Base-by-base conservation (phyloP, 2,329 filamentous ascomycete genomes). In the Zymoseptoria brevis region DNA sequence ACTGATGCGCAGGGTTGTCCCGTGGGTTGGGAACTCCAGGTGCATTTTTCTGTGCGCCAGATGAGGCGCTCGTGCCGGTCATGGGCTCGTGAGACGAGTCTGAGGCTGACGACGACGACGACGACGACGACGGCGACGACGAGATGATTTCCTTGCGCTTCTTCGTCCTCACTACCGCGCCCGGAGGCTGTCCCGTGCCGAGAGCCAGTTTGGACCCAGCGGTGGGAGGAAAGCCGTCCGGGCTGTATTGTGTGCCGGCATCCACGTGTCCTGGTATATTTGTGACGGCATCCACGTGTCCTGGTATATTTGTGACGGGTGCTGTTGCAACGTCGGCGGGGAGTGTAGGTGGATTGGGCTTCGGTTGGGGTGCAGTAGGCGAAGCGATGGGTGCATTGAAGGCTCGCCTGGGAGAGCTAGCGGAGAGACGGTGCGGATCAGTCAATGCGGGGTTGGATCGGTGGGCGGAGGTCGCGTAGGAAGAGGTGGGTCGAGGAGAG, bases 181-280 rank as follows among this genome's bases (percentile, higher is more conserved):
- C 61, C 54, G 56, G 58, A 57, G 62, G 61, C 53, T 62, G 61
- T 49, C 60, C 59, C 56, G 56, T 64, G 49, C 55, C 58, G 53
- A 60, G 59, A 57, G 66, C 59, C 56, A 67, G 57, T 53, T 63
- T 63, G 60, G 51, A 61, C 53, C 60, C 62, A 54, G 70, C 74
- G 56, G 79, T 78, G 60, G 78, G 74, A 64, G 79, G 75, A 57
- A 70, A 74, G 60, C 74, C 75, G 58, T 77, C 75, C 51, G 79
- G 80, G 50, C 79, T 80, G 69, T 82, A 83, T 69, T 83, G 81
- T 41, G 81, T 83, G 60, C 74, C 76, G 35, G 75, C 75, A 74
- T 83, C 79, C 59, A 75, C 75, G 71, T 70, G 70, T 30, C 56
- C 35, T 59, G 59, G 24, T 49, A 24, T 54, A 21, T 50, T 55